A percentile compares a stretch with the other conserved stretches of the same genome.
Conservation (phyloP, 2,329 filamentous ascomycete species). For the Amauroascus verrucosus region DNA sequence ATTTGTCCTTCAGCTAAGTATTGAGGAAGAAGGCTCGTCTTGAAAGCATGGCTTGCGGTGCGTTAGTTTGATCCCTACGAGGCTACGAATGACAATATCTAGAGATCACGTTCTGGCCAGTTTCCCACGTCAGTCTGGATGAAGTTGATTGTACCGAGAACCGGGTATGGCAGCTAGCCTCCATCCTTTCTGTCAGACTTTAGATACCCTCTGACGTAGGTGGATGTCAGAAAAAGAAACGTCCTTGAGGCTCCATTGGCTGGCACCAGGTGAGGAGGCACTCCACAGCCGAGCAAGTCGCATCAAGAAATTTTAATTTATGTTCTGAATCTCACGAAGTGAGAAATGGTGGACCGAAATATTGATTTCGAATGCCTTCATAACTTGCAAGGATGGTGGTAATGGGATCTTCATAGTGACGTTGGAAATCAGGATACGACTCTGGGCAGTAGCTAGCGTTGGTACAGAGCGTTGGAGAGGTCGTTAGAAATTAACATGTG, state of each 20-base stretch:
- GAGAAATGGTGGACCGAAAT: not conserved
- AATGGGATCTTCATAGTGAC: too few relatives aligned
- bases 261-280: not conserved
- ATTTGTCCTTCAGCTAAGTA: too few relatives aligned
- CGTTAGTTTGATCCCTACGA: slow-evolving; percentile 8
- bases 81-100: slow-evolving; percentile 2
- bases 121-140: not conserved
- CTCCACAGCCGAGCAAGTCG: not conserved
- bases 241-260: not conserved
- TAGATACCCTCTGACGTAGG: slow-evolving; percentile 5
- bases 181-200: not conserved
- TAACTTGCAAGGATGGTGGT: too few relatives aligned
- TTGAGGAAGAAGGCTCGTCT: not conserved
- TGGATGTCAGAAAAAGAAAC: slow-evolving; percentile 2
- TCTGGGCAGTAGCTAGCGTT: too few relatives aligned
- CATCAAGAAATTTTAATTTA: not conserved
- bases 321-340: not conserved
- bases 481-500: too few relatives aligned
- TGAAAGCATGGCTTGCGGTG: slow-evolving; percentile 2
- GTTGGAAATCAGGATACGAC: too few relatives aligned
- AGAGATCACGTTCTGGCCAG: slow-evolving; percentile 3
- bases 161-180: slow-evolving; percentile 5
- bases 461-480: too few relatives aligned
- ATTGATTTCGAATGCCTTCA: too few relatives aligned
- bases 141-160: not conserved